A percentile compares a stretch with the other conserved stretches of the same genome.
phyloP scores from a whole-genome alignment of 768 basidiomycete species.

The Serendipita sp. region DNA sequence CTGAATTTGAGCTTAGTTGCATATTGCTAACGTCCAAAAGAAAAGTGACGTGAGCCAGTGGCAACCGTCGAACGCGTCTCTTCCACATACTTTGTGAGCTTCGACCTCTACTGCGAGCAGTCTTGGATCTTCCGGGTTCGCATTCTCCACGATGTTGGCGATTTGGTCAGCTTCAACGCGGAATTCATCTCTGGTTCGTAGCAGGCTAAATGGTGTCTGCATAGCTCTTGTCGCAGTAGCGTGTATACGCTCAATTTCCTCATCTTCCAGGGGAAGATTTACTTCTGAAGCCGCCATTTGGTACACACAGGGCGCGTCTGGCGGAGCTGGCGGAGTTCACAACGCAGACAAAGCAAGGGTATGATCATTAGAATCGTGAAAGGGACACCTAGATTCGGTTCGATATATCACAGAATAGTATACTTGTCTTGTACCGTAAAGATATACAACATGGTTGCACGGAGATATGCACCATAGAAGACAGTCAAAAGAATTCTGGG shows the following conservation, averaged over 20 bases:
- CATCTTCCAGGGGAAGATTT: background rate
- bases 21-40: background rate
- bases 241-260: background rate
- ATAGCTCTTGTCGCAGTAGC: background rate
- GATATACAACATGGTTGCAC: no score
- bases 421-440: no score
- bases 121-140: slow-evolving; percentile 3
- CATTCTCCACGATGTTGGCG: slow-evolving; percentile 1
- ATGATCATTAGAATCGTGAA: no score
- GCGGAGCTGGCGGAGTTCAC: slow-evolving; percentile 1
- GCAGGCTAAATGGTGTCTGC: background rate
- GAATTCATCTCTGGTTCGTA: background rate
- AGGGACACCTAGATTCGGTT: no score
- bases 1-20: background rate
- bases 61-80: background rate
- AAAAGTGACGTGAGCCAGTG: background rate
- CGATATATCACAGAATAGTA: no score
- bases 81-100: background rate
- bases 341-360: slow-evolving; percentile 1
- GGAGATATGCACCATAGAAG: no score
- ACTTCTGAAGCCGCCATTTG: background rate
- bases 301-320: background rate
- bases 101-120: background rate
- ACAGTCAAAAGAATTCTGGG: no score
- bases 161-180: background rate